Conservation (phyloP, 1,284 basidiomycete species). For the Sporisorium graminicola region DNA sequence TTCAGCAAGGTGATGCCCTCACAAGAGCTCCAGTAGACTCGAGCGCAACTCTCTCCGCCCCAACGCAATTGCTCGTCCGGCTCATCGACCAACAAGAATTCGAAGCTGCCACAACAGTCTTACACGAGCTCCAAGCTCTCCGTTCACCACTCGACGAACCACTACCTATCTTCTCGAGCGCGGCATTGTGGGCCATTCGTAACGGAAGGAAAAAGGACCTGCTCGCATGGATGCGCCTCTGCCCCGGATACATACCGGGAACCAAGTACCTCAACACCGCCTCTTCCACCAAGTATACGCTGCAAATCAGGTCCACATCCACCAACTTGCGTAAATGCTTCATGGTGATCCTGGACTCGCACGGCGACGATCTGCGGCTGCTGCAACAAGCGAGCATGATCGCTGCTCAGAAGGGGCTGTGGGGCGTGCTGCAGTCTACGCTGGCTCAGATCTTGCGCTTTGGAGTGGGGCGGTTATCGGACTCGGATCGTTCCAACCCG, state of each 20-base stretch:
- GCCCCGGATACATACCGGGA: slow-evolving; percentile 25
- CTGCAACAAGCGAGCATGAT: slow-evolving; percentile 35
- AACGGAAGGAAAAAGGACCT: slow-evolving; percentile 27
- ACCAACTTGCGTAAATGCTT: slow-evolving; percentile 34
- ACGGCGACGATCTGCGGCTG: slow-evolving; percentile 30
- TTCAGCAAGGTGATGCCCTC: not conserved
- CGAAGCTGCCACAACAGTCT: slow-evolving; percentile 33
- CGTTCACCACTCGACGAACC: slow-evolving; percentile 21
- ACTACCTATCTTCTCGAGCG: slow-evolving; percentile 23
- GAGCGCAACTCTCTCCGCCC: slow-evolving; percentile 9
- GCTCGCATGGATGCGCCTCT: slow-evolving; percentile 49
- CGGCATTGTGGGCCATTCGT: slow-evolving; percentile 40
- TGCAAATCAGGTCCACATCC: slow-evolving; percentile 10
- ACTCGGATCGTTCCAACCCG: not conserved
- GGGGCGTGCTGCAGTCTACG: slow-evolving; percentile 27
- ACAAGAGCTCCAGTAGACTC: not conserved
- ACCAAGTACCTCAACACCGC: slow-evolving; percentile 12
- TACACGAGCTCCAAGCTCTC: slow-evolving; percentile 34
- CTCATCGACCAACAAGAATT: slow-evolving; percentile 39
- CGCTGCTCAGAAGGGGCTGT: slow-evolving; percentile 31
- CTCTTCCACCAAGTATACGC: not conserved
- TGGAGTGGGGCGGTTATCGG: slow-evolving; percentile 3
- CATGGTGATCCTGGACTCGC: slow-evolving; percentile 28
- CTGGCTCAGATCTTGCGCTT: slow-evolving; percentile 41
- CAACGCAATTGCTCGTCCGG: slow-evolving; percentile 34